Evolutionary conservation across 495 filamentous ascomycete genomes (phyloP).

Genomic region (Beverwykella pulmonaria): DNA sequence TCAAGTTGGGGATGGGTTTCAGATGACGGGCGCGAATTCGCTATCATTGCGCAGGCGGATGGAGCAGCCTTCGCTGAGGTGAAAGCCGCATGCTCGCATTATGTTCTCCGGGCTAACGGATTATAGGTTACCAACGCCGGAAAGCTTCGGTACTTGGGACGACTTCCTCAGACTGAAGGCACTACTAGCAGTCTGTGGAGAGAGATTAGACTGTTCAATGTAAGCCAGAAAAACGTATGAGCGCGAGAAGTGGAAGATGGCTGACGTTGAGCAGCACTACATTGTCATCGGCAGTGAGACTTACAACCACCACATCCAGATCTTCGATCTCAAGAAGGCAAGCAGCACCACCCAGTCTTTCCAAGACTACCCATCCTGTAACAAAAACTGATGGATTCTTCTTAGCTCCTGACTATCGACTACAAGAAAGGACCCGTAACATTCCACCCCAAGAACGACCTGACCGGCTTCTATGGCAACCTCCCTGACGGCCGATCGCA

Average conservation of each 20-base stretch:
- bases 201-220: slow-evolving; percentile 31
- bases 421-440: slow-evolving; percentile 39
- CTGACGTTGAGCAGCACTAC: too few relatives aligned
- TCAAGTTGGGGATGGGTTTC: slow-evolving; percentile 59
- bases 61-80: slow-evolving; percentile 60
- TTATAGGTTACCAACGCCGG: slow-evolving; percentile 49
- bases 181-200: slow-evolving; percentile 29
- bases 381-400: too few relatives aligned
- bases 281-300: slow-evolving; percentile 37
- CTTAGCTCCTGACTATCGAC: slow-evolving; percentile 29
- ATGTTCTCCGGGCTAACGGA: background rate
- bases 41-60: slow-evolving; percentile 59
- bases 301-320: slow-evolving; percentile 37
- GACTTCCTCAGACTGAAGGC: slow-evolving; percentile 35
- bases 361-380: too few relatives aligned
- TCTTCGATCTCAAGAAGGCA: slow-evolving; percentile 46
- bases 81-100: background rate
- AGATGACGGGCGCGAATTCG: slow-evolving; percentile 58
- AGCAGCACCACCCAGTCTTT: too few relatives aligned
- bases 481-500: slow-evolving; percentile 50
- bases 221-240: background rate
- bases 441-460: slow-evolving; percentile 44
- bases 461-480: slow-evolving; percentile 40
- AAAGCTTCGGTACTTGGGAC: slow-evolving; percentile 57
- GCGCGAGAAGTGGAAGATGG: too few relatives aligned